Base-by-base conservation (phyloP, 2,329 filamentous ascomycete species). In the Fusarium keratoplasticum region DNA sequence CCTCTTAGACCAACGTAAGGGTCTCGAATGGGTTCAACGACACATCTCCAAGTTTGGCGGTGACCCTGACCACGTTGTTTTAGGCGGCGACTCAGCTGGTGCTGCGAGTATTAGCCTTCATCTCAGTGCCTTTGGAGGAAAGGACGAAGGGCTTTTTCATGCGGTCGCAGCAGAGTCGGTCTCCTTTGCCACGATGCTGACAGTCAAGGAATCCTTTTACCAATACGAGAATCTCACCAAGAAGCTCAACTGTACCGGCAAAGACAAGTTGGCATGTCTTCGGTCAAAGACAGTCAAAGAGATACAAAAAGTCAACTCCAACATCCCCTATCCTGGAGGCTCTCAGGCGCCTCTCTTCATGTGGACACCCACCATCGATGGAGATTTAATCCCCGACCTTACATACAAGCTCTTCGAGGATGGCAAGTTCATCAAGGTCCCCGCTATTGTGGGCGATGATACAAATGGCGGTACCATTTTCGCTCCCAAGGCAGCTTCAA, bases 1-100 rank as follows among this genome's bases (percentile, higher is more conserved):
- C 2, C 83, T 95, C 1, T 88, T 88, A 36, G 93, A 95, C 79
- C 92, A 94, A 80, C 84, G 91, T 61, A 91, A 92, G 77, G 91
- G 89, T 0, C 80, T 95, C 16, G 80, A 92, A 69, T 95, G 93
- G 93, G 88, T 94, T 1, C 88, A 93, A 71, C 84, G 88, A 33
- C 84, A 94, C 80, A 93, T 95, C 47, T 69, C 79, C 5, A 80
- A 89, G 80, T 95, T 95, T 74, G 93, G 93, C 5, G 93, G 93
- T 27, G 84, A 95, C 73, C 91, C 92, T 1, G 77, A 85, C 0
- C 92, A 93, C 73, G 91, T 95, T 11, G 89, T 92, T 0, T 83
- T 95, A 0, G 91, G 90, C 18, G 93, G 93, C 11, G 89, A 87
- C 70, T 93, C 90, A 62, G 92, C 93, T 3, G 93, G 93, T 4